These are phyloP conservation scores for Davidsoniella australis DNA, from an alignment of 2,329 filamentous ascomycete genomes.

Conservation along the genomic window DNA sequence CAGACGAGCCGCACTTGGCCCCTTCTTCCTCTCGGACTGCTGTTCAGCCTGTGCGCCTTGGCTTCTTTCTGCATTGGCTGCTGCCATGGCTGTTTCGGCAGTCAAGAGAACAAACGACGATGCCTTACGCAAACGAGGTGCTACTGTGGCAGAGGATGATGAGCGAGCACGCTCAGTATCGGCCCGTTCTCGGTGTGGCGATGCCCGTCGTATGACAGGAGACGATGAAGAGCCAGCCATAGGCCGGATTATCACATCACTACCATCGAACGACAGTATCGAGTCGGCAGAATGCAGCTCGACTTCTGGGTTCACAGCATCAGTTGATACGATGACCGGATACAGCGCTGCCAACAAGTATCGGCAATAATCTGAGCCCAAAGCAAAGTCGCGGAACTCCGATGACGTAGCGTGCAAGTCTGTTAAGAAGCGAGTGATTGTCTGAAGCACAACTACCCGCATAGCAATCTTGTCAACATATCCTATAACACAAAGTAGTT, in stretches of 20 bases:
- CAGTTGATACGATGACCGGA: conserved; percentile 72
- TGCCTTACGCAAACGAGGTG: conserved; percentile 52
- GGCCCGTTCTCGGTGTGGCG: conserved; percentile 36
- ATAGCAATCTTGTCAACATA: conserved; percentile 14
- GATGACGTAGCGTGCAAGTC: conserved; percentile 62
- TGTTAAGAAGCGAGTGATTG: conserved; percentile 61
- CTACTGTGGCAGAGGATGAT: neutral
- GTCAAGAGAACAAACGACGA: conserved; percentile 87
- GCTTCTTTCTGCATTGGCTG: conserved; percentile 19
- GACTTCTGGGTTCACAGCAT: conserved; percentile 64
- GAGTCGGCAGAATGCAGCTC: conserved; percentile 77
- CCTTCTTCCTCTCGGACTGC: conserved; percentile 1
- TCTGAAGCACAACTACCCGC: conserved; percentile 52
- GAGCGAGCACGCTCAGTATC: conserved; percentile 25
- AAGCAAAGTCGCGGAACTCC: conserved; percentile 67
- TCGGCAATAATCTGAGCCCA: conserved; percentile 65
- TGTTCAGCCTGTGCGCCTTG: neutral
- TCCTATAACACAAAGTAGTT: conserved; percentile 1
- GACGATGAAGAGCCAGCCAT: conserved; percentile 42
- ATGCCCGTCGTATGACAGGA: conserved; percentile 45
- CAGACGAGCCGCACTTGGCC: conserved; percentile 43
- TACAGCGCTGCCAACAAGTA: conserved; percentile 67
- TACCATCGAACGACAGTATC: conserved; percentile 67
- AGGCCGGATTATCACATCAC: conserved; percentile 68
- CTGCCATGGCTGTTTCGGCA: conserved; percentile 38